Evolutionary conservation across 139 green algal species (phyloP).

Genomic region (Cymbomonas tetramitiformis): DNA sequence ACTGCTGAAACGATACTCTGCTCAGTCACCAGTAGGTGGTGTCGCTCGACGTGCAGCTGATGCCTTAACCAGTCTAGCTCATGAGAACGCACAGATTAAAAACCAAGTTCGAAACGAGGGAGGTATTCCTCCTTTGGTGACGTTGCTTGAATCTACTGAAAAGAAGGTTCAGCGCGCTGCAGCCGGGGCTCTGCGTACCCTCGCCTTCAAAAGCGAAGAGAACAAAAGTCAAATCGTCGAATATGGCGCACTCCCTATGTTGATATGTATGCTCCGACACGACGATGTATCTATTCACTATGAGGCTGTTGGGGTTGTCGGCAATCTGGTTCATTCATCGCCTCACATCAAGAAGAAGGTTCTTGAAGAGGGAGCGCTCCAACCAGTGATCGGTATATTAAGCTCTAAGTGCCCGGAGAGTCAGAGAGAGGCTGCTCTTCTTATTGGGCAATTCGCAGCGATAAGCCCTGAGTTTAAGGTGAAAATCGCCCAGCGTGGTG

Average conservation of each 20-base stretch:
- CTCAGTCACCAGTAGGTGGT: not conserved
- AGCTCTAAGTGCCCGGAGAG: slow-evolving; percentile 62
- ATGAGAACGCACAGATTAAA: slow-evolving; percentile 90
- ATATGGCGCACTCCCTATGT: slow-evolving; percentile 60
- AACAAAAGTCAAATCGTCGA: slow-evolving; percentile 97
- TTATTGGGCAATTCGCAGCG: slow-evolving; percentile 89
- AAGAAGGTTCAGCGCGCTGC: slow-evolving; percentile 75
- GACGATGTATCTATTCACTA: slow-evolving; percentile 85
- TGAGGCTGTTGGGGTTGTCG: slow-evolving; percentile 93
- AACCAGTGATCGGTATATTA: slow-evolving; percentile 85
- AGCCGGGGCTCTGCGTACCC: slow-evolving; percentile 69
- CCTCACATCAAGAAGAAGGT: slow-evolving; percentile 57
- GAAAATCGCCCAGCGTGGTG: slow-evolving; percentile 83
- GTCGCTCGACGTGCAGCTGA: slow-evolving; percentile 70
- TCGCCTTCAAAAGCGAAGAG: slow-evolving; percentile 96
- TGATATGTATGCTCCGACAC: slow-evolving; percentile 87
- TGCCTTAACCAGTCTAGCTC: slow-evolving; percentile 87
- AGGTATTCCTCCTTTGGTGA: slow-evolving; percentile 79
- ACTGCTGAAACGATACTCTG: slow-evolving; percentile 41
- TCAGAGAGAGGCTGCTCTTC: slow-evolving; percentile 82
- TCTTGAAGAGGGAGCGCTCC: slow-evolving; percentile 73
- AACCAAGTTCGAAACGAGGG: slow-evolving; percentile 62
- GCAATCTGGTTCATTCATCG: slow-evolving; percentile 89
- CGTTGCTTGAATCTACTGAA: slow-evolving; percentile 64
- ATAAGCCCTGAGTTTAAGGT: slow-evolving; percentile 41